Evolutionary conservation across 2,329 filamentous ascomycete species (phyloP).

Genomic region (Clonostachys byssicola): DNA sequence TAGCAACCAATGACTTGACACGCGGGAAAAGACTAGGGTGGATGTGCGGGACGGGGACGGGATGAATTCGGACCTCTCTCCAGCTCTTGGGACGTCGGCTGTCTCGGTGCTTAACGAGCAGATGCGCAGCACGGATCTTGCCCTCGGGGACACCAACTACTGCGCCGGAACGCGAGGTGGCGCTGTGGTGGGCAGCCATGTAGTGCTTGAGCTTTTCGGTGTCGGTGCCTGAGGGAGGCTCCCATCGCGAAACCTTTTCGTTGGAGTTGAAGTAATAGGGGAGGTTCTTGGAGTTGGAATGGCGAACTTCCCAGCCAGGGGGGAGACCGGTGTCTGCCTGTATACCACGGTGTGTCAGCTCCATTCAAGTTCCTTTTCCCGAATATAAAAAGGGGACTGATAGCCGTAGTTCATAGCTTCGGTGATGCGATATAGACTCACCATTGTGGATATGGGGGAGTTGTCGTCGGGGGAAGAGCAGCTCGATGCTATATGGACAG

Average conservation of each 20-base stretch:
- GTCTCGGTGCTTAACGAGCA: constrained; percentile 89
- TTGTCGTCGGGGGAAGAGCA: too few species aligned
- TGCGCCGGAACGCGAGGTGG: constrained; percentile 34
- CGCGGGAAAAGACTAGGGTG: too few species aligned
- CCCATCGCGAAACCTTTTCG: constrained; percentile 91
- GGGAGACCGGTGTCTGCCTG: constrained; percentile 78
- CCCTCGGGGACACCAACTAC: constrained; percentile 49
- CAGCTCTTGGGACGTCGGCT: constrained; percentile 89
- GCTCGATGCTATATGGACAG: too few species aligned
- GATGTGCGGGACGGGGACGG: too few species aligned
- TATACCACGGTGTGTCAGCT: too few species aligned
- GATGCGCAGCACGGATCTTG: constrained; percentile 90
- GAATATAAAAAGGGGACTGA: too few species aligned
- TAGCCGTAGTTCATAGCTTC: too few species aligned
- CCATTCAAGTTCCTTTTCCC: too few species aligned
- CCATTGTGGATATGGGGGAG: too few species aligned
- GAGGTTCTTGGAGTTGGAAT: constrained; percentile 97
- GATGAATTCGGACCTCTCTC: constrained; percentile 57
- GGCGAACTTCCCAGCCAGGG: constrained; percentile 88
- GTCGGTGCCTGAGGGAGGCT: constrained; percentile 83
- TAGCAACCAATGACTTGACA: too few species aligned
- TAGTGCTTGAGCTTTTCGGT: constrained; percentile 89
- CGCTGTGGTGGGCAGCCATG: constrained; percentile 85
- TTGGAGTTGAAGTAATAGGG: constrained; percentile 95
- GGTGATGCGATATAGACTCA: too few species aligned